phyloP scores from a whole-genome alignment of 306 rosid genomes.

The Astragalus membranaceus region DNA sequence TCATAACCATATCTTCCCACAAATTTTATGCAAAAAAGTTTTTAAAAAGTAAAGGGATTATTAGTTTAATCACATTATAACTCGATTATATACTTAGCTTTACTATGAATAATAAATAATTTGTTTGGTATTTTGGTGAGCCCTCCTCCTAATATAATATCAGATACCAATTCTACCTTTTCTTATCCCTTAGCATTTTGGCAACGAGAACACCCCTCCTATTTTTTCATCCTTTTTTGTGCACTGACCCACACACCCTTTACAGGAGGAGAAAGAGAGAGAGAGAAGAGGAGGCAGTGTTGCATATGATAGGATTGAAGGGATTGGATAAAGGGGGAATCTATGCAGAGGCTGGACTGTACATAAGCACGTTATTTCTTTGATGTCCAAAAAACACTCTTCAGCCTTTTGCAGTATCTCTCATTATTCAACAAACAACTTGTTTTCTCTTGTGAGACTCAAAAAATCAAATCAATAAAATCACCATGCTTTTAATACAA shows the following conservation, averaged over 20 bases:
- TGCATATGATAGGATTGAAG: slow-evolving; percentile 32
- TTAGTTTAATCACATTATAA: not conserved
- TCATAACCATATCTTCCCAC: not conserved
- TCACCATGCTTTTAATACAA: slow-evolving; percentile 27
- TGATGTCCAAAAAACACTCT: slow-evolving; percentile 21
- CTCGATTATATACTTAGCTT: not conserved
- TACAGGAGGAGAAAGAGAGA: not conserved
- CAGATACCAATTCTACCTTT: slow-evolving; percentile 9
- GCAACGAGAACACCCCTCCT: slow-evolving; percentile 9
- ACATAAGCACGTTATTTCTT: slow-evolving; percentile 49
- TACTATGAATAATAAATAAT: slow-evolving; percentile 9
- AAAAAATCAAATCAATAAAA: slow-evolving; percentile 26
- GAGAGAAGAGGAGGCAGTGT: not conserved
- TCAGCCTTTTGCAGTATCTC: slow-evolving; percentile 38
- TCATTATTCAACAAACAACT: slow-evolving; percentile 25
- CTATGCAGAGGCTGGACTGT: slow-evolving; percentile 44
- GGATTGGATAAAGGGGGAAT: slow-evolving; percentile 52
- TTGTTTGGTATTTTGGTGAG: slow-evolving; percentile 1
- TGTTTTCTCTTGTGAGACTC: slow-evolving; percentile 6
- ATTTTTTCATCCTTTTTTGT: slow-evolving; percentile 19
- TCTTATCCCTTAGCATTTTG: slow-evolving; percentile 25
- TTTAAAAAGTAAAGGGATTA: not conserved
- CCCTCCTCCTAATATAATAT: not conserved
- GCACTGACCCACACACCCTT: slow-evolving; percentile 23
- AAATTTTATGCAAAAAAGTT: slow-evolving; percentile 11